Conservation (phyloP, 164 flowering plant species). For the Berberis vulgaris region DNA sequence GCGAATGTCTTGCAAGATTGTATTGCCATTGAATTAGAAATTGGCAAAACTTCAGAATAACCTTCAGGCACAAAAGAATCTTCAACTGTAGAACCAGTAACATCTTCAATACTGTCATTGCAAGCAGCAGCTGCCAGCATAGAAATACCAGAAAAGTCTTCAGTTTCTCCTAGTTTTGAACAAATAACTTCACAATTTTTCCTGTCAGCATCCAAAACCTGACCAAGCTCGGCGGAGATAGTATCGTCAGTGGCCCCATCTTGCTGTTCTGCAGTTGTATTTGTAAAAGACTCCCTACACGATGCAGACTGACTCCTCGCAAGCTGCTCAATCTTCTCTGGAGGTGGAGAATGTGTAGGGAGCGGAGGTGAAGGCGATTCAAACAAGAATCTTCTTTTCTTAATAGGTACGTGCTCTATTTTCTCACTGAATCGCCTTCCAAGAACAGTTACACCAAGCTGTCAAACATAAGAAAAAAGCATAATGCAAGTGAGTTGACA, state of each 20-base stretch:
- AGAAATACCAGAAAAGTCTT: constrained; percentile 61
- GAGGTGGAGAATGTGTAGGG: constrained; percentile 11
- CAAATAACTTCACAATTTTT: constrained; percentile 7
- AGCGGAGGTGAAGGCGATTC: constrained; percentile 40
- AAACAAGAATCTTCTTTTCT: constrained; percentile 49
- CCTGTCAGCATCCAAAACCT: constrained; percentile 8
- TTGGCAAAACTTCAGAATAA: no score
- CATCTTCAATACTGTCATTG: constrained; percentile 24
- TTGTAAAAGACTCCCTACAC: constrained; percentile 5
- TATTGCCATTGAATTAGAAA: no score
- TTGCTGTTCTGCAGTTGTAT: constrained; percentile 1
- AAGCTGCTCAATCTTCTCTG: constrained; percentile 17
- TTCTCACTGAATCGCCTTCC: constrained; percentile 43
- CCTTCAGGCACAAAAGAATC: constrained; percentile 6
- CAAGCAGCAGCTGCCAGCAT: constrained; percentile 71
- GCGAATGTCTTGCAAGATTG: no score
- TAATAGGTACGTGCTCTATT: constrained; percentile 54
- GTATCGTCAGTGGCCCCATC: background rate
- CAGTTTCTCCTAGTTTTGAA: constrained; percentile 14
- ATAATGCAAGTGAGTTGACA: background rate
- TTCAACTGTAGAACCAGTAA: constrained; percentile 5
- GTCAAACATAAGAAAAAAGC: constrained; percentile 13
- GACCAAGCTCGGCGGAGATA: constrained; percentile 8
- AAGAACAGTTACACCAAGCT: constrained; percentile 45
- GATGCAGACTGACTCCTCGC: constrained; percentile 10